Evolutionary conservation across 257 asterid species (phyloP), one percentile per base, ranked within the genome.

Genomic region (Lithospermum erythrorhizon): DNA sequence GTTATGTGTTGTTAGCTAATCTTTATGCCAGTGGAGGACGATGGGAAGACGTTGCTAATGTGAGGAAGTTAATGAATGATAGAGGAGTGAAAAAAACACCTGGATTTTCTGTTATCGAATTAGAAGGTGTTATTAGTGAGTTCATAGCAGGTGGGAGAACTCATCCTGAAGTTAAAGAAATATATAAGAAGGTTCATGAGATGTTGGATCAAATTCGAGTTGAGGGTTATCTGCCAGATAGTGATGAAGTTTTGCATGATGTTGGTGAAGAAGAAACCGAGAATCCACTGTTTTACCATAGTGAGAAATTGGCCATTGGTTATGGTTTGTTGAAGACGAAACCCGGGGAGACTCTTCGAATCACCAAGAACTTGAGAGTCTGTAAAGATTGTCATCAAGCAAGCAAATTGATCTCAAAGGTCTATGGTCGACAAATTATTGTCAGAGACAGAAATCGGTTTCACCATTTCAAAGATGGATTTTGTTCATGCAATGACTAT

Each of bases 261-360:
- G 47, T 60, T 20, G 53, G 71, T 51, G 95, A 81, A 63, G 95
- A 87, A 73, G 95, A 87, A 62, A 71, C 60, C 14, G 95, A 84
- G 77, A 87, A 85, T 61, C 84, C 83, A 4, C 65, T 84, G 76
- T 32, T 72, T 48, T 83, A 77, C 45, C 95, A 90, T 21, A 87
- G 96, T 57, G 97, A 90, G 76, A 90, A 87, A 76, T 71, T 83
- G 68, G 97, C 97, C 13, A 83, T 90, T 68, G 95, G 87, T 18
- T 85, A 62, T 13, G 97, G 96, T 61, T 68, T 90, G 64, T 65
- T 90, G 70, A 85, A 78, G 73, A 73, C 75, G 0, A 81, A 67
- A 67, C 71, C 78, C 6, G 95, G 95, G 55, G 94, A 73, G 49
- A 68, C 81, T 41, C 71, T 87, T 59, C 82, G 87, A 4, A 74